Evolutionary conservation across 495 filamentous ascomycete species (phyloP).

Genomic region (Hypoxylon subgilvum): DNA sequence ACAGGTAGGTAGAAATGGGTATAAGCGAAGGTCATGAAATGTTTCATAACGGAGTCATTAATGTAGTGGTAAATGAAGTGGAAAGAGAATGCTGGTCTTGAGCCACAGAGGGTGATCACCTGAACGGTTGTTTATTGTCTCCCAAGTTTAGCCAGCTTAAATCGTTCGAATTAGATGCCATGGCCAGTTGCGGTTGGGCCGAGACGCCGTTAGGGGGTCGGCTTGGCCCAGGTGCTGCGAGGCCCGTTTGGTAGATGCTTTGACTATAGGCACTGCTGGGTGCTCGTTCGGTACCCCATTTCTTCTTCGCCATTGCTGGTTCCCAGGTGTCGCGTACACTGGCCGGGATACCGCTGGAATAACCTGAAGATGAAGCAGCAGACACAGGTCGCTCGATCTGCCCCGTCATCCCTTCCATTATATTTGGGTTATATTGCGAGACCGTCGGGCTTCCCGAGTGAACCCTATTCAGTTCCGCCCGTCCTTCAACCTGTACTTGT

Average conservation of each 20-base stretch:
- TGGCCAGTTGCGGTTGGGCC: conserved; percentile 50
- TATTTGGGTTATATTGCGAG: conserved; percentile 52
- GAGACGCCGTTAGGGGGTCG: conserved; percentile 48
- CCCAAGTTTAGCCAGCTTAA: conserved; percentile 81
- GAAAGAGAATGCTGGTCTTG: conserved; percentile 13
- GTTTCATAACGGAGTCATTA: conserved; percentile 34
- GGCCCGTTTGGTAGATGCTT: conserved; percentile 45
- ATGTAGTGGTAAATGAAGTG: conserved; percentile 2
- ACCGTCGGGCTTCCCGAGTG: conserved; percentile 72
- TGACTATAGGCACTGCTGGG: conserved; percentile 67
- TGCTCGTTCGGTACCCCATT: conserved; percentile 56
- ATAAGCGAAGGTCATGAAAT: conserved; percentile 38
- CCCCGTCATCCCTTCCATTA: conserved; percentile 65
- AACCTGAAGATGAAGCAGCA: conserved; percentile 54
- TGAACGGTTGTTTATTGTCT: conserved; percentile 31
- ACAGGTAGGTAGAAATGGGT: conserved; percentile 34
- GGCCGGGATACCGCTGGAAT: conserved; percentile 63
- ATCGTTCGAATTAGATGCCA: conserved; percentile 55
- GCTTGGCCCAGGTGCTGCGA: conserved; percentile 47
- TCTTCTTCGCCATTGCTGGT: conserved; percentile 47
- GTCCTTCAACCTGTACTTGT: conserved; percentile 54
- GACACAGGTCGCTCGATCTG: conserved; percentile 67
- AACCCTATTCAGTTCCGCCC: conserved; percentile 64
- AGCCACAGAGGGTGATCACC: background rate
- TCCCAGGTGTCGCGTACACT: conserved; percentile 61